phyloP scores from a whole-genome alignment of 495 filamentous ascomycete species.

The Parathielavia appendiculata region DNA sequence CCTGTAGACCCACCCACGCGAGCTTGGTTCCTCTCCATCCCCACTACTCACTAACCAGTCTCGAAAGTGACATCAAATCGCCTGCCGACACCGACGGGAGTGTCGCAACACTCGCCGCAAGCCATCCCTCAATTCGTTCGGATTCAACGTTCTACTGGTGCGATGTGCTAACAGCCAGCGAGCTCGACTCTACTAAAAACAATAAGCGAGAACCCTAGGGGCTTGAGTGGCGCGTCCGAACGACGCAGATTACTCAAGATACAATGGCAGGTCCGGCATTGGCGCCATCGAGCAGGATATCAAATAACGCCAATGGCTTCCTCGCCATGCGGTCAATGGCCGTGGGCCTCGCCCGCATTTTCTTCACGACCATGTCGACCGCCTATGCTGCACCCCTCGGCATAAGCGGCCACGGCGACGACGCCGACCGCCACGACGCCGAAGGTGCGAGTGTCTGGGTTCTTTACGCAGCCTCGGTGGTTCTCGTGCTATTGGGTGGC shows the following conservation, averaged over 20 bases:
- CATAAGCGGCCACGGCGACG: slow-evolving; percentile 21
- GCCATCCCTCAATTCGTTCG: not conserved
- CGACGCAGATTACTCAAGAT: not conserved
- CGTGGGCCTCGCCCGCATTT: slow-evolving; percentile 36
- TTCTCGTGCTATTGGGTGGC: slow-evolving; percentile 79
- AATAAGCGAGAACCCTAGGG: not conserved
- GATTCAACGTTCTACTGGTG: too few species aligned
- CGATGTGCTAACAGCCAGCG: not conserved
- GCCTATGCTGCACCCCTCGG: slow-evolving; percentile 32
- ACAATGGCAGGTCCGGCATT: slow-evolving; percentile 12
- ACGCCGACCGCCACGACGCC: slow-evolving; percentile 34
- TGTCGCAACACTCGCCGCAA: not conserved
- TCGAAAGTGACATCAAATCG: too few species aligned
- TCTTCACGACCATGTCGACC: slow-evolving; percentile 36
- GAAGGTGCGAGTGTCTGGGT: slow-evolving; percentile 42
- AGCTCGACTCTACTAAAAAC: not conserved
- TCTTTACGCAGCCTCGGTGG: slow-evolving; percentile 39
- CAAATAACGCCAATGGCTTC: slow-evolving; percentile 30
- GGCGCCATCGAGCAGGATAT: slow-evolving; percentile 12
- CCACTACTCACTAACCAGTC: too few species aligned
- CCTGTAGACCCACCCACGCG: too few species aligned
- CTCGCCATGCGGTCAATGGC: slow-evolving; percentile 35
- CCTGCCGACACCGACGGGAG: too few species aligned
- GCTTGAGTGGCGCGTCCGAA: slow-evolving; percentile 3
- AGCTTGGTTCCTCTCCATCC: too few species aligned